phyloP scores from a whole-genome alignment of 805 yeast genomes.

The Brettanomyces sp. region DNA sequence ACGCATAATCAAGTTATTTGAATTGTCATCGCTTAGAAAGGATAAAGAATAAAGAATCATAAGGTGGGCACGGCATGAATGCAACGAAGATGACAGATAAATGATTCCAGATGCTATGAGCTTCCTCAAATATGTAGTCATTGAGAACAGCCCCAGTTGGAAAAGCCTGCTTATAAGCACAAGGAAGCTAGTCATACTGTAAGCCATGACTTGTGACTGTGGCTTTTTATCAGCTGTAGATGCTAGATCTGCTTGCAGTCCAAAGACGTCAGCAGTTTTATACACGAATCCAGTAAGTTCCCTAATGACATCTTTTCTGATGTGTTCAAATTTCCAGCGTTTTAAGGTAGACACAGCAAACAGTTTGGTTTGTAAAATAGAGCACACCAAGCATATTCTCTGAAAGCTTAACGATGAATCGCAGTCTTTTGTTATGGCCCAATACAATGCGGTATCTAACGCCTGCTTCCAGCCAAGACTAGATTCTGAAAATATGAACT shows the following conservation, averaged over 20 bases:
- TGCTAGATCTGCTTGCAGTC: conserved; percentile 9
- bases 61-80: conserved; percentile 46
- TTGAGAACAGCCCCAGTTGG: conserved; percentile 36
- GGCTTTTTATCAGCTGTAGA: conserved; percentile 1
- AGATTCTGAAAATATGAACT: conserved; percentile 18
- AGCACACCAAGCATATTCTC: conserved; percentile 17
- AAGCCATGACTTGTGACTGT: conserved; percentile 1
- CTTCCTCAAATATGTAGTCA: conserved; percentile 65
- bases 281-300: conserved; percentile 25
- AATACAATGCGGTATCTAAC: conserved; percentile 16
- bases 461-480: conserved; percentile 18
- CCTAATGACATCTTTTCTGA: conserved; percentile 22
- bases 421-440: conserved; percentile 22
- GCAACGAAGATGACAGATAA: conserved; percentile 43
- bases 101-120: conserved; percentile 82
- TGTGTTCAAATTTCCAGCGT: conserved; percentile 16
- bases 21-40: conserved; percentile 31
- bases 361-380: conserved; percentile 18
- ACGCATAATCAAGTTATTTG: conserved; percentile 24
- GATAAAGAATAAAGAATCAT: conserved; percentile 51
- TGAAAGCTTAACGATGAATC: conserved; percentile 6
- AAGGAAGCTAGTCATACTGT: conserved; percentile 25
- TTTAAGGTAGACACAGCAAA: conserved; percentile 13
- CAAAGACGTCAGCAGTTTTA: conserved; percentile 20
- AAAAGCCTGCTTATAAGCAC: conserved; percentile 45